Evolutionary conservation across 257 asterid genomes (phyloP).

Genomic region (Echium plantagineum): DNA sequence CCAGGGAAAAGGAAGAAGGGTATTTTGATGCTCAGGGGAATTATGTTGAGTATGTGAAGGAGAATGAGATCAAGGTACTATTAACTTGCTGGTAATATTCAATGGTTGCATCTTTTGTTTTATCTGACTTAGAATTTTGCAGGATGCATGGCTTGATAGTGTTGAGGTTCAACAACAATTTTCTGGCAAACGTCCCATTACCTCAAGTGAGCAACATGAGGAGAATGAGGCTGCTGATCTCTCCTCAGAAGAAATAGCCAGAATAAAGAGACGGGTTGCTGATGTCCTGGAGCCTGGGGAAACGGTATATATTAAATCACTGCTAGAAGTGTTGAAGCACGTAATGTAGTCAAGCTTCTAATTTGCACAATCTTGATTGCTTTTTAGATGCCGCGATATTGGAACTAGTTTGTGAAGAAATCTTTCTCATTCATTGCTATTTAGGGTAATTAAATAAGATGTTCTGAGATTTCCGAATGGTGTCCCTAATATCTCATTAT

Average conservation of each 20-base stretch:
- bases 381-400: no score
- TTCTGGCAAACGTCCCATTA: slow-evolving; percentile 24
- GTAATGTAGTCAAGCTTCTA: not conserved
- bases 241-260: slow-evolving; percentile 60
- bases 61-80: slow-evolving; percentile 63
- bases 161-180: slow-evolving; percentile 37
- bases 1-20: slow-evolving; percentile 89
- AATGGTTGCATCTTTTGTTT: not conserved
- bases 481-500: no score
- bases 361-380: no score
- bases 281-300: slow-evolving; percentile 85
- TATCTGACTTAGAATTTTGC: slow-evolving; percentile 11
- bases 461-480: no score
- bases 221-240: slow-evolving; percentile 50
- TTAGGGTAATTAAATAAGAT: no score
- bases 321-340: slow-evolving; percentile 5
- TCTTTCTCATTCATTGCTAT: no score
- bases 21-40: slow-evolving; percentile 86
- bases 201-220: slow-evolving; percentile 14
- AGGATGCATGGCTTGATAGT: slow-evolving; percentile 99
- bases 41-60: slow-evolving; percentile 63
- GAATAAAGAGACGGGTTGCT: slow-evolving; percentile 82
- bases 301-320: slow-evolving; percentile 35
- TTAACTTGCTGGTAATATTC: not conserved
- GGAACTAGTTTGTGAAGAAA: no score